Base-by-base conservation (phyloP, 2,329 filamentous ascomycete genomes). In the Reticulascus tulasneorum region DNA sequence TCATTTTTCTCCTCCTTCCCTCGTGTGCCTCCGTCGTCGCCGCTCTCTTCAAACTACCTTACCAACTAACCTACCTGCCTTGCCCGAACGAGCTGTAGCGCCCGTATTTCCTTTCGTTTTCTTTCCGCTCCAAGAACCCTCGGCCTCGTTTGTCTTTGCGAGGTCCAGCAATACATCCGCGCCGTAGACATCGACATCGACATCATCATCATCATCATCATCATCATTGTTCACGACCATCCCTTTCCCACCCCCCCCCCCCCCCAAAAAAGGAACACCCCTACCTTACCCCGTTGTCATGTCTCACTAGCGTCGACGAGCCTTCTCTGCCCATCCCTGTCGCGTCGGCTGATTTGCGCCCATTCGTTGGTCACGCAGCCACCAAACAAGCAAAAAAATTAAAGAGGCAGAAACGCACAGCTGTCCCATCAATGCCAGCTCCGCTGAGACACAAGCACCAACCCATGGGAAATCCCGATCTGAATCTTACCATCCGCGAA, bases 301-400 rank as follows among this genome's bases (percentile, higher is more conserved):
- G 40, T 44, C 43, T 41, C 43, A 44, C 43, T 46, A 46, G 40
- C 43, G 43, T 41, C 37, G 44, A 41, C 43, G 40, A 46, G 38
- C 41, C 40, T 40, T 34, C 38, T 37, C 43, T 29, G 23, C 37
- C n/a, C 23, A 40, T 39, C 42, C 40, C 40, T 40, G 36, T 37
- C 29, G 26, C 28, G 33, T 43, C 43, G 40, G 43, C 40, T 44
- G 40, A 40, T 45, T 37, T 40, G 25, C 43, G 39, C 39, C 39
- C 36, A 42, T 32, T 42, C 39, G 39, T 37, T 37, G 40, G 41
- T 44, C 37, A 33, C 40, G 37, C 41, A 34, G 40, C 38, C 43
- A 40, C 37, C 37, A 40, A 32, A 34, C 28, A 29, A 35, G 30
- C 36, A 38, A 7, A 7, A 27, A 27, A 7, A 7, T n/a, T 8